These are phyloP conservation scores for Xerocomus amazonicus DNA, from an alignment of 1,284 basidiomycete genomes.

Conservation along the genomic window DNA sequence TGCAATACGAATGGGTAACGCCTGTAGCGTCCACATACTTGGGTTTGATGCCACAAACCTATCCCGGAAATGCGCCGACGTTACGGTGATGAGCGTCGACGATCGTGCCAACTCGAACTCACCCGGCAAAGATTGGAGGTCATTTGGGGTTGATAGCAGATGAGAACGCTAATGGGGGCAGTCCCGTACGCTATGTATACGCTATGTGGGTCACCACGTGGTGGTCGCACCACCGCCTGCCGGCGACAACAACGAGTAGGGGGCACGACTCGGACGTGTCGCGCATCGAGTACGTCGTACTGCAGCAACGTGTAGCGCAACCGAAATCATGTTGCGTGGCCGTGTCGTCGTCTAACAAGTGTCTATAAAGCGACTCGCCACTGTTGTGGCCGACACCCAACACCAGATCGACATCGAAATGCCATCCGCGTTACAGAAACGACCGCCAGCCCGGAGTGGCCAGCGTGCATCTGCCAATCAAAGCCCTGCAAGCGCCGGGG, in stretches of 20 bases:
- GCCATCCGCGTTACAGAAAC: constrained; percentile 24
- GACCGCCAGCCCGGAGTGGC: constrained; percentile 7
- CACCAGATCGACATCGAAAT: constrained; percentile 8
- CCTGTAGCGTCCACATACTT: constrained; percentile 55
- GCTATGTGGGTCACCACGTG: constrained; percentile 22
- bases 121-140: constrained; percentile 29
- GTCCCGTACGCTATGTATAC: constrained; percentile 23
- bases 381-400: not conserved
- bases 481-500: constrained; percentile 1
- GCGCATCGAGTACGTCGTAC: constrained; percentile 17
- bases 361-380: constrained; percentile 18
- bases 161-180: constrained; percentile 1
- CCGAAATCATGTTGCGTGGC: constrained; percentile 16
- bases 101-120: constrained; percentile 14
- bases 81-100: constrained; percentile 16
- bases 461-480: constrained; percentile 8
- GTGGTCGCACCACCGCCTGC: constrained; percentile 17
- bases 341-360: constrained; percentile 8
- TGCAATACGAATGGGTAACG: constrained; percentile 54
- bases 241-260: constrained; percentile 10
- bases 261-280: constrained; percentile 17
- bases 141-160: constrained; percentile 8
- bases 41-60: constrained; percentile 57
- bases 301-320: constrained; percentile 23
- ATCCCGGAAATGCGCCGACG: not conserved